Percentiles rank a stretch among this genome's conserved stretches.
These are phyloP conservation scores for Cerioporus squamosus DNA, from an alignment of 1,284 basidiomycete genomes.

Conservation along the genomic window DNA sequence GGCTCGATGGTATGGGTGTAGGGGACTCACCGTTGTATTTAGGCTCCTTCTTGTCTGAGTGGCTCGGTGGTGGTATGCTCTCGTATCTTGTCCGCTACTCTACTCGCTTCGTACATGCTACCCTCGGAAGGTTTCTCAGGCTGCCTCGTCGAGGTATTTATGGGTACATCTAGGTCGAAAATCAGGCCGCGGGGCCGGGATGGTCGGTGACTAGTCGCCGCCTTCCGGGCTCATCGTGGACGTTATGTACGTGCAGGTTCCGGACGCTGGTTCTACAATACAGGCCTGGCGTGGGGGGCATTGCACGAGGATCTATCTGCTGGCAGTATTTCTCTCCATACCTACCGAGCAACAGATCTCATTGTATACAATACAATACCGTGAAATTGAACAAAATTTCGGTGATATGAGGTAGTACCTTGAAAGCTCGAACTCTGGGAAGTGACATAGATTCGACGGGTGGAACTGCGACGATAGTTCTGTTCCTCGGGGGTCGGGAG, in stretches of 20 bases:
- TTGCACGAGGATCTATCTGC: not conserved
- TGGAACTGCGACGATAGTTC: too few species aligned
- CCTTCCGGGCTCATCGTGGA: not conserved
- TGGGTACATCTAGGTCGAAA: not conserved
- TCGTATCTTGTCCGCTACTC: not conserved
- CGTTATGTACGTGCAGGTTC: not conserved
- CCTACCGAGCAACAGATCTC: not conserved
- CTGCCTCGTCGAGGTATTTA: not conserved
- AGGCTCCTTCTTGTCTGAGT: not conserved
- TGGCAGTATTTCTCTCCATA: not conserved
- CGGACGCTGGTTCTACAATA: constrained; percentile 2
- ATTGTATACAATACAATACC: too few species aligned
- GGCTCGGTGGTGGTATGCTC: not conserved
- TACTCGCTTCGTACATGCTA: not conserved
- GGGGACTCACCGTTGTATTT: not conserved
- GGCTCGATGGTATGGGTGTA: not conserved
- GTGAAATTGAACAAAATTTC: too few species aligned
- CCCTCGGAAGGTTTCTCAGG: not conserved
- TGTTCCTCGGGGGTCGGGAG: too few species aligned
- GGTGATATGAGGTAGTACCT: too few species aligned
- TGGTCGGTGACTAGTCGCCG: not conserved
- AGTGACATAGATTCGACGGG: too few species aligned
- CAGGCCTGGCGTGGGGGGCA: not conserved
- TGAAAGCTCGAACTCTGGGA: too few species aligned
- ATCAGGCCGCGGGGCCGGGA: not conserved